Evolutionary conservation across 2,329 filamentous ascomycete genomes (phyloP), one percentile per base, ranked within the genome.

Genomic region (Thelonectria olida): DNA sequence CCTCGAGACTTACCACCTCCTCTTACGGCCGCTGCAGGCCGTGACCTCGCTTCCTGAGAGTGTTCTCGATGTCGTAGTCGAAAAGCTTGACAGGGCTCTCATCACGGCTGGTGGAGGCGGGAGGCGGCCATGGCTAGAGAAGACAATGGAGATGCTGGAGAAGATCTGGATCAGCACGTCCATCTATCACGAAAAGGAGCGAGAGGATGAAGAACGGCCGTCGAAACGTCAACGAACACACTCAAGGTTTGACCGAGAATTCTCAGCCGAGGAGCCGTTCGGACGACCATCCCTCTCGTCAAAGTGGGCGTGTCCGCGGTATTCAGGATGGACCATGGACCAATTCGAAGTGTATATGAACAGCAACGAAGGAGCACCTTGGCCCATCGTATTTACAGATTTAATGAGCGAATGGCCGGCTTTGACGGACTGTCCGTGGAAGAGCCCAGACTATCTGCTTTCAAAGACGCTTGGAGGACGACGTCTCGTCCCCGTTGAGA

Each of bases 401-500:
- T 79, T 89, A 1, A 82, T 92, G 2, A 12, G 44, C 4, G 75
- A 83, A 66, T 98, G 95, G 95, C 93, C 94, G 0, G 94, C 95
- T 0, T 76, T 90, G n/a, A 82, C 80, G 2, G 79, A 82, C 1
- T 81, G 83, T 2, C 86, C 88, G 1, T 99, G 96, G 96, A 82
- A 80, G 8, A 86, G 83, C n/a, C 88, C 89, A 0, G 79, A 81
- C 0, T 97, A 97, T 75, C 87, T 97, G 58, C 81, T 93, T 10
- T 82, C 86, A 10, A 84, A 82, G 56, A 97, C 94, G 0, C 87
- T 97, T 34, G 85, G 82, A 3, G 96, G 96, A 0, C 82, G 89
- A 28, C 85, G 96, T 10, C 84, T 97, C 0, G 92, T 98, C 0
- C 95, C 95, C 0, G 85, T 97, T 3, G 94, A 98, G 75, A 77